Evolutionary conservation across 2,329 filamentous ascomycete species (phyloP).

Genomic region (Fusarium piperis): DNA sequence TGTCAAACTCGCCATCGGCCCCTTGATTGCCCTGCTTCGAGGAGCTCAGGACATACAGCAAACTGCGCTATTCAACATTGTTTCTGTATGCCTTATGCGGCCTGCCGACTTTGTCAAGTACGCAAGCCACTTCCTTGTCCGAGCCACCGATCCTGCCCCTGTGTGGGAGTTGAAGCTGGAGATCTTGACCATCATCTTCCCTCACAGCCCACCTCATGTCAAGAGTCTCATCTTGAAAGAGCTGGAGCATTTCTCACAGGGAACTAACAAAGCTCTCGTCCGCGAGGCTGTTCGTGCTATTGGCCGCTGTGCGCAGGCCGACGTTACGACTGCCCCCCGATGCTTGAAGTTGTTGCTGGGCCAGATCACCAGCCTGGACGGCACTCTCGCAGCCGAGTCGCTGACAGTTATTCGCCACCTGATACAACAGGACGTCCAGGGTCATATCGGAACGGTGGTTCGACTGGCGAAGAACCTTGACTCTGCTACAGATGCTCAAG

Average conservation of each 20-base stretch:
- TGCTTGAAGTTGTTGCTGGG: constrained; percentile 85
- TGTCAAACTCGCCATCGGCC: constrained; percentile 79
- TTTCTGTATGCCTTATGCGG: constrained; percentile 83
- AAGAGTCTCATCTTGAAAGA: constrained; percentile 92
- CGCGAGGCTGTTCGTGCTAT: constrained; percentile 92
- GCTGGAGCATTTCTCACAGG: constrained; percentile 89
- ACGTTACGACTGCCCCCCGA: constrained; percentile 74
- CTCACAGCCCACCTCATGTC: constrained; percentile 76
- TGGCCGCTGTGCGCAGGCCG: constrained; percentile 88
- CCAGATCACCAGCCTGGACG: constrained; percentile 89
- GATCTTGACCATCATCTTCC: constrained; percentile 89
- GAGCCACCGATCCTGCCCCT: constrained; percentile 78
- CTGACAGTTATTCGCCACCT: constrained; percentile 94
- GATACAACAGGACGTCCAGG: constrained; percentile 87
- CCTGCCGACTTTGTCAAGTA: constrained; percentile 88
- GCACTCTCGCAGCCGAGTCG: constrained; percentile 88
- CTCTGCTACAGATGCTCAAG: constrained; percentile 85
- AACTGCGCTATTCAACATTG: constrained; percentile 91
- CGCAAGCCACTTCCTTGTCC: constrained; percentile 88
- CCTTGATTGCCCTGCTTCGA: constrained; percentile 85
- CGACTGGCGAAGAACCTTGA: constrained; percentile 91
- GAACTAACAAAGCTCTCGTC: constrained; percentile 77
- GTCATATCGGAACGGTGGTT: constrained; percentile 86
- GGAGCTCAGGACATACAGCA: constrained; percentile 88
- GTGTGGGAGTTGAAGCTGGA: constrained; percentile 95